Evolutionary conservation across 2,329 filamentous ascomycete species (phyloP).

Genomic region (Didymella keratinophila): DNA sequence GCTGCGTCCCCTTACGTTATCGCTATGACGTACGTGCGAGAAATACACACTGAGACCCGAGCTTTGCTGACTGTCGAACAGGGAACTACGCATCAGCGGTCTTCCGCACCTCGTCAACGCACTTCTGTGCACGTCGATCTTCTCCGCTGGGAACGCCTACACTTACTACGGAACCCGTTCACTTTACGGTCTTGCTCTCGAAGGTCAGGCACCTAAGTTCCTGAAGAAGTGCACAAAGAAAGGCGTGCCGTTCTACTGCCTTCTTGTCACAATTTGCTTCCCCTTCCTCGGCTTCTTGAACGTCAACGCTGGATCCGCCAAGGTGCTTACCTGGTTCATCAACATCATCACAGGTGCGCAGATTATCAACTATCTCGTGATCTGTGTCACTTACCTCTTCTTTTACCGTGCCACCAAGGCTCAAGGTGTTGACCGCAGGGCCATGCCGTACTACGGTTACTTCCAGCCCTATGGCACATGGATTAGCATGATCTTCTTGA

Average conservation of each 20-base stretch:
- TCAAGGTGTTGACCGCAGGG: background rate
- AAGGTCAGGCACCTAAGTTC: background rate
- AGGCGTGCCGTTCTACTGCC: slow-evolving; percentile 36
- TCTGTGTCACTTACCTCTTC: background rate
- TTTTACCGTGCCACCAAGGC: background rate
- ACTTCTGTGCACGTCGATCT: slow-evolving; percentile 59
- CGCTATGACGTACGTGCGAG: background rate
- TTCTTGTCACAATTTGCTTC: slow-evolving; percentile 70
- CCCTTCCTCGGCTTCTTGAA: slow-evolving; percentile 76
- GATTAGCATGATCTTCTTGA: background rate
- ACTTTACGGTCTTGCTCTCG: background rate
- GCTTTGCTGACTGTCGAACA: background rate
- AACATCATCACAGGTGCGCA: slow-evolving; percentile 76
- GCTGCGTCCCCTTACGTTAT: background rate
- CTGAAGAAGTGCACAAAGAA: background rate
- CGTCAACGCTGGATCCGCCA: slow-evolving; percentile 68
- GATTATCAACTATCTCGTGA: slow-evolving; percentile 29
- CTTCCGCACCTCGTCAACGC: slow-evolving; percentile 66
- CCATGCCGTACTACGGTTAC: background rate
- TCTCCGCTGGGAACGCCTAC: slow-evolving; percentile 64
- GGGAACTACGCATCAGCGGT: slow-evolving; percentile 23
- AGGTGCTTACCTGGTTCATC: slow-evolving; percentile 77
- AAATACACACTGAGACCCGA: background rate
- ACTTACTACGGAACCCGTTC: slow-evolving; percentile 59
- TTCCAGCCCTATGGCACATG: background rate